Evolutionary conservation across 495 filamentous ascomycete genomes (phyloP).

Genomic region (Amphirosellinia nigrospora): DNA sequence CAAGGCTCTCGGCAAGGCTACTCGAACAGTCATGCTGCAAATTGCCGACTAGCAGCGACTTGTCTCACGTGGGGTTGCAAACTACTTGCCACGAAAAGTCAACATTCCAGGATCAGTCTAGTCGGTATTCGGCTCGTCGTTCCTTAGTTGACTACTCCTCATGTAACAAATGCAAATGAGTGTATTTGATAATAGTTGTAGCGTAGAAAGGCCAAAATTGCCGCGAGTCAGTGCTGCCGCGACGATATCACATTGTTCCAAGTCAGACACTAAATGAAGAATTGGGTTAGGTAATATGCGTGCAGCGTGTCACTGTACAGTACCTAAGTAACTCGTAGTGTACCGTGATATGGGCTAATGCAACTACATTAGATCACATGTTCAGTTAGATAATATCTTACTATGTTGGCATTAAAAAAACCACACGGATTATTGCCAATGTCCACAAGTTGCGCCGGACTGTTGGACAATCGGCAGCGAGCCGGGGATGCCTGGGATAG

Average conservation of each 20-base stretch:
- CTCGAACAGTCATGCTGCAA: not conserved
- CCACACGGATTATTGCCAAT: not conserved
- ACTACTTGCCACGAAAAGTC: not conserved
- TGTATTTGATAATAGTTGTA: not conserved
- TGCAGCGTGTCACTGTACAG: not conserved
- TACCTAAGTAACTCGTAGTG: not conserved
- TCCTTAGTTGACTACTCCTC: not conserved
- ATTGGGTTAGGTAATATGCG: slow-evolving; percentile 19
- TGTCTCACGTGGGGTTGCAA: not conserved
- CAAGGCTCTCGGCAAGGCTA: slow-evolving; percentile 10
- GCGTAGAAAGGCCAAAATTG: not conserved
- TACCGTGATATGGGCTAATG: not conserved
- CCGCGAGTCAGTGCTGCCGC: not conserved
- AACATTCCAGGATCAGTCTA: not conserved
- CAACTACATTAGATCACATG: not conserved
- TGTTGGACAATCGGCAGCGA: slow-evolving; percentile 6
- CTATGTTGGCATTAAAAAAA: not conserved
- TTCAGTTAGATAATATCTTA: not conserved
- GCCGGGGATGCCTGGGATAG: slow-evolving; percentile 2
- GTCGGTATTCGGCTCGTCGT: not conserved
- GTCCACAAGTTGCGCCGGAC: slow-evolving; percentile 3
- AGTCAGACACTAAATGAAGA: not conserved
- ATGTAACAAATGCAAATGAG: not conserved
- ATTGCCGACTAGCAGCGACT: not conserved
- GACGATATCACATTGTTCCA: not conserved